These are phyloP conservation scores for Tulasnella sp. DNA, from an alignment of 768 basidiomycete genomes.

Conservation along the genomic window DNA sequence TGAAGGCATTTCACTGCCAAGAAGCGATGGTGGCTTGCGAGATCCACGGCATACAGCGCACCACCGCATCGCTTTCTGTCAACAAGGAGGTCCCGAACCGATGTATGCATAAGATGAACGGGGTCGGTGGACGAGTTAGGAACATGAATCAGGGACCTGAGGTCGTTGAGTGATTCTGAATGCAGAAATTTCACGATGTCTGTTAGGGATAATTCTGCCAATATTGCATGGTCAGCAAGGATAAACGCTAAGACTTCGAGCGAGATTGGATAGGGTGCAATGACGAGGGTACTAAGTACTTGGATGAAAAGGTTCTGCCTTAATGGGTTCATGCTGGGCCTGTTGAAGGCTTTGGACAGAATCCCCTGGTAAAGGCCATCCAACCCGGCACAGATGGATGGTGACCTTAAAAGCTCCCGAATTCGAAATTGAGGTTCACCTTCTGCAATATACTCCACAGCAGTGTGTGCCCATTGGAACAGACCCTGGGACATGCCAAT, in stretches of 20 bases:
- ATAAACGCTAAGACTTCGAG: neutral
- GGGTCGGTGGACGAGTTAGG: neutral
- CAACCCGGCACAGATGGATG: neutral
- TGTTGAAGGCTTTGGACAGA: neutral
- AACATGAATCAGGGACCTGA: neutral
- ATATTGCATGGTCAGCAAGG: neutral
- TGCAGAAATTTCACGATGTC: neutral
- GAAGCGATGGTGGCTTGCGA: neutral
- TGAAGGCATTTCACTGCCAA: neutral
- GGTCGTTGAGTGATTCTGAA: neutral
- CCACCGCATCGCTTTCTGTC: neutral
- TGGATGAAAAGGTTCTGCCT: neutral
- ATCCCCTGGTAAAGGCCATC: neutral
- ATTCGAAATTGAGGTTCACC: neutral
- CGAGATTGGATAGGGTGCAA: neutral
- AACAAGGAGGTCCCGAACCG: neutral
- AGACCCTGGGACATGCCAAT: neutral
- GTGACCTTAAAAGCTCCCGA: neutral
- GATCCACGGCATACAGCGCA: neutral
- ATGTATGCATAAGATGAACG: neutral
- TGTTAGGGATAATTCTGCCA: neutral
- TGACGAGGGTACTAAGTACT: neutral
- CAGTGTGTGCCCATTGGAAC: neutral
- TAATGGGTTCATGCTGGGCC: neutral
- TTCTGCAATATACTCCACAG: neutral